Conservation (phyloP, 306 rosid genomes). For the barrel medic (Medicago truncatula) region MtrunA17r5.0-ANR NC_053044.1:38886501-38887000, state of each 20-base stretch:
- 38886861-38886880: slow-evolving; percentile 84
- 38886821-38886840: slow-evolving; percentile 71
- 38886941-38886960: slow-evolving; percentile 8
- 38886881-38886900: slow-evolving; percentile 59
- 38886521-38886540: slow-evolving; percentile 7
- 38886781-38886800: slow-evolving; percentile 3
- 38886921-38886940: neutral
- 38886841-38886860: slow-evolving; percentile 91
- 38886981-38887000: slow-evolving; percentile 32
- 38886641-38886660: slow-evolving; percentile 76
- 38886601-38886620: slow-evolving; percentile 92
- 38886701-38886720: neutral
- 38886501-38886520: slow-evolving; percentile 33
- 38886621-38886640: slow-evolving; percentile 83
- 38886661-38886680: slow-evolving; percentile 76
- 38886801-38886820: slow-evolving; percentile 7
- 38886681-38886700: neutral
- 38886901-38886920: neutral
- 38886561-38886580: slow-evolving; percentile 49
- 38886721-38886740: slow-evolving; percentile 15
- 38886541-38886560: slow-evolving; percentile 8
- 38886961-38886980: slow-evolving; percentile 15
- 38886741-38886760: slow-evolving; percentile 16
- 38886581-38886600: slow-evolving; percentile 92
- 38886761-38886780: slow-evolving; percentile 14